Base-by-base conservation (phyloP, 768 basidiomycete species). In the Cystobasidium ongulense region DNA sequence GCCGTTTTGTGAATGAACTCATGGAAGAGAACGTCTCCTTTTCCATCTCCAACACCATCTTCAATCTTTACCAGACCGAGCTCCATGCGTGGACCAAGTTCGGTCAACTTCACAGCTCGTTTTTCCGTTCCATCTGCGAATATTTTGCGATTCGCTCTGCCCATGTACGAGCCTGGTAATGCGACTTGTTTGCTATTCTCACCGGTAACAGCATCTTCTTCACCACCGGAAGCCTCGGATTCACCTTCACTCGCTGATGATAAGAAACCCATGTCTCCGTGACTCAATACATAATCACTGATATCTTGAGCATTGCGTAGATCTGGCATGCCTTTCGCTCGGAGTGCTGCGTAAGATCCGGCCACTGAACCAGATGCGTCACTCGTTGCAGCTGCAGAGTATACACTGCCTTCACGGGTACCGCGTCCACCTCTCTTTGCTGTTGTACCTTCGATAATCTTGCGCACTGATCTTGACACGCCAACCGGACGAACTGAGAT, bases 401-500 rank as follows among this genome's bases (percentile, higher is more conserved):
- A 74, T 10, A 61, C 57, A 23, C 53, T 35, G 23, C 79, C 1
- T 83, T 82, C 25, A 83, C 80, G 0, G 83, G 79, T 27, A 82
- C 79, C 63, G 61, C 89, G 87, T 78, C 89, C 90, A 18, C 62
- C 54, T 36, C 53, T 29, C 27, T 79, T 1, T 82, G 80, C 1
- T 83, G 78, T 23, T 82, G 80, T 67, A 62, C 89, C 87, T 78
- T 90, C 90, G 71, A 99, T 85, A 57, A 98, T 85, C 72, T 88
- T 88, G 5, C 93, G 87, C 23, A 99, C 89, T 77, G 94, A 90
- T 79, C 87, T 88, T 21, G 95, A 95, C 39, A 98, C 88, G 54
- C 95, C 95, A 81, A 92, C 90, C 0, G 94, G 90, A 81, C 92
- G 91, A 68, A 99, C 90, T 21, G 91, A 90, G 83, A 99, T 98